phyloP scores from a whole-genome alignment of 768 basidiomycete species.

The Suillus decipiens region DNA sequence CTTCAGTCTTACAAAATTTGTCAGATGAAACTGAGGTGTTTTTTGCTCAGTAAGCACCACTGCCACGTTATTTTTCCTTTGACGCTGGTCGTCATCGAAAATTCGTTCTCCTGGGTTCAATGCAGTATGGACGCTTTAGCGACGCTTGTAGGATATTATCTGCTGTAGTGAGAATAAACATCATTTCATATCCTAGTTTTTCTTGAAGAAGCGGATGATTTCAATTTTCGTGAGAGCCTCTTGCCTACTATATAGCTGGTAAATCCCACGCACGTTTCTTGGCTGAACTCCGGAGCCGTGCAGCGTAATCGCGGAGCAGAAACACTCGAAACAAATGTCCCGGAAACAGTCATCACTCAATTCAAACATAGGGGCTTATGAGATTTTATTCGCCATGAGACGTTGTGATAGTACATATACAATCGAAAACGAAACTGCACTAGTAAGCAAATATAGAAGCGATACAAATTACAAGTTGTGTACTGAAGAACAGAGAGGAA shows the following conservation, averaged over 20 bases:
- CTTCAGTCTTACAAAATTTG: neutral
- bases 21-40: neutral
- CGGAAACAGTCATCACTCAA: neutral
- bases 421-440: neutral
- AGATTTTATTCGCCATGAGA: neutral
- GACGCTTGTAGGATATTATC: neutral
- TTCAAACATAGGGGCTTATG: neutral
- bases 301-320: neutral
- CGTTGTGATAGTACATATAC: slow-evolving; percentile 1
- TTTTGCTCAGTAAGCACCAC: neutral
- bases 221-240: neutral
- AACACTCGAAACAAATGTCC: neutral
- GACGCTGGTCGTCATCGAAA: neutral
- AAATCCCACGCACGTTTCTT: neutral
- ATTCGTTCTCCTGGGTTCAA: neutral
- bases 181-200: neutral
- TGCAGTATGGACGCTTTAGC: neutral
- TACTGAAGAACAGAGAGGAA: neutral
- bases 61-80: neutral
- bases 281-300: too few species aligned
- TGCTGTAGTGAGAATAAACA: neutral
- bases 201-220: neutral
- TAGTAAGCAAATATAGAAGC: neutral
- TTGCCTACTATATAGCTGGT: neutral
- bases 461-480: neutral